A percentile compares a stretch with the other conserved stretches of the same genome.
These are phyloP conservation scores for Parathielavia hyrcaniae DNA, from an alignment of 495 filamentous ascomycete species.

Conservation along the genomic window DNA sequence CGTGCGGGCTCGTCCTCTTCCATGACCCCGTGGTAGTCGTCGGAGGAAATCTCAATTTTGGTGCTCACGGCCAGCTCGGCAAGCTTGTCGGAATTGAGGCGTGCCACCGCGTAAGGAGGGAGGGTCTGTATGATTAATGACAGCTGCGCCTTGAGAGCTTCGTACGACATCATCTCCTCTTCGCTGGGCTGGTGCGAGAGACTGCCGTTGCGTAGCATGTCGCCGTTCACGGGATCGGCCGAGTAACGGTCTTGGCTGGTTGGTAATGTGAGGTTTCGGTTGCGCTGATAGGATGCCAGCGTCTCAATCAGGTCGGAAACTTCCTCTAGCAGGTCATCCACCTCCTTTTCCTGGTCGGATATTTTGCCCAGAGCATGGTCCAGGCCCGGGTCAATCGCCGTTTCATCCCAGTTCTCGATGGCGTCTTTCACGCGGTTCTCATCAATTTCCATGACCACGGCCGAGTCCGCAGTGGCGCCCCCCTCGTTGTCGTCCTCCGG, in stretches of 20 bases:
- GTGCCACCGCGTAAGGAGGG: slow-evolving; percentile 80
- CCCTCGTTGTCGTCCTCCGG: slow-evolving; percentile 37
- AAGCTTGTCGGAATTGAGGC: slow-evolving; percentile 76
- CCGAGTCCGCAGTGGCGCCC: slow-evolving; percentile 15
- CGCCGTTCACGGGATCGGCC: slow-evolving; percentile 45
- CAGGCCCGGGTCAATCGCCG: slow-evolving; percentile 44
- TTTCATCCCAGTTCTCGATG: slow-evolving; percentile 47
- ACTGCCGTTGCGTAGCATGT: slow-evolving; percentile 47
- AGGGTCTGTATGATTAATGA: slow-evolving; percentile 63
- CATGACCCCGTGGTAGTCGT: slow-evolving; percentile 72
- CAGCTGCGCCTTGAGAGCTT: slow-evolving; percentile 67
- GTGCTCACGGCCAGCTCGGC: slow-evolving; percentile 75
- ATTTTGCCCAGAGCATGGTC: slow-evolving; percentile 48
- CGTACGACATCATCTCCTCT: slow-evolving; percentile 67
- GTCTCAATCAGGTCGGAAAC: slow-evolving; percentile 81
- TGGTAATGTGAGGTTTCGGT: slow-evolving; percentile 61
- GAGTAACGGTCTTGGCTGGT: slow-evolving; percentile 45
- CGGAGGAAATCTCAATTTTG: slow-evolving; percentile 65
- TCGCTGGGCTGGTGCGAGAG: slow-evolving; percentile 47
- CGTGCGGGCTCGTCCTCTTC: slow-evolving; percentile 68
- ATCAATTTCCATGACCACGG: slow-evolving; percentile 35
- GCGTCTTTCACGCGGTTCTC: slow-evolving; percentile 43
- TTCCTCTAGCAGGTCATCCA: slow-evolving; percentile 68
- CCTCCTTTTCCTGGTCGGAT: slow-evolving; percentile 52
- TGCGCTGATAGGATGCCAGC: slow-evolving; percentile 77